Evolutionary conservation across 331 rosid genomes (phyloP).

Genomic region (Arachis monticola): DNA sequence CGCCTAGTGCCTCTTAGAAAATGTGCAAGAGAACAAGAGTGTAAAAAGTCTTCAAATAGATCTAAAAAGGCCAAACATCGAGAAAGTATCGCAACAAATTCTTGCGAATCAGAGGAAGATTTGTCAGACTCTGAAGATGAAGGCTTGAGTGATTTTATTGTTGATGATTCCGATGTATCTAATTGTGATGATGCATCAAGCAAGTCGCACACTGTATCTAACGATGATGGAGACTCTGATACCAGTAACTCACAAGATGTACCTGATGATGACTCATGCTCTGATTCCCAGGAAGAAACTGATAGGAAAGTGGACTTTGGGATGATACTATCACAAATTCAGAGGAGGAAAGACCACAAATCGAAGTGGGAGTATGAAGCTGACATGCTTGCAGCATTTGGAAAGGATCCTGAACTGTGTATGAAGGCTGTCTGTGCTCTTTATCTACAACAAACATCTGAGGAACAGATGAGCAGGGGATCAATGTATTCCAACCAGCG

Average conservation of each 20-base stretch:
- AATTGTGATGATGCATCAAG: slow-evolving; percentile 47
- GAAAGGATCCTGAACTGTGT: slow-evolving; percentile 70
- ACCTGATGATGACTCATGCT: slow-evolving; percentile 35
- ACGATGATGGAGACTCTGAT: slow-evolving; percentile 39
- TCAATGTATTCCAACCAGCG: slow-evolving; percentile 46
- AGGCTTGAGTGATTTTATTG: slow-evolving; percentile 65
- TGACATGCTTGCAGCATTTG: slow-evolving; percentile 76
- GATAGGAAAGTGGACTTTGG: slow-evolving; percentile 44
- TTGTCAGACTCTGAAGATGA: slow-evolving; percentile 53
- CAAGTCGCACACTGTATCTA: slow-evolving; percentile 47
- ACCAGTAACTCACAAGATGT: slow-evolving; percentile 26
- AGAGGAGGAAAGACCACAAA: slow-evolving; percentile 52
- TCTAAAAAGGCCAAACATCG: slow-evolving; percentile 33
- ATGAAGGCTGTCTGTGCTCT: slow-evolving; percentile 82
- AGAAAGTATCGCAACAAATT: slow-evolving; percentile 34
- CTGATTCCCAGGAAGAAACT: slow-evolving; percentile 41
- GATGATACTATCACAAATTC: slow-evolving; percentile 57
- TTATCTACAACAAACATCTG: slow-evolving; percentile 68
- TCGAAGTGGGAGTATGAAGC: slow-evolving; percentile 74
- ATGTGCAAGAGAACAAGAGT: slow-evolving; percentile 33
- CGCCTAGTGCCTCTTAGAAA: slow-evolving; percentile 49
- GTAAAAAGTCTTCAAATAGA: slow-evolving; percentile 32
- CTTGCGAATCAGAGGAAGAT: slow-evolving; percentile 44
- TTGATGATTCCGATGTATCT: slow-evolving; percentile 51
- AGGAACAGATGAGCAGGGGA: slow-evolving; percentile 53